phyloP scores from a whole-genome alignment of 225 moss, liverwort and hornwort genomes.

The Sphagnum contortum region DNA sequence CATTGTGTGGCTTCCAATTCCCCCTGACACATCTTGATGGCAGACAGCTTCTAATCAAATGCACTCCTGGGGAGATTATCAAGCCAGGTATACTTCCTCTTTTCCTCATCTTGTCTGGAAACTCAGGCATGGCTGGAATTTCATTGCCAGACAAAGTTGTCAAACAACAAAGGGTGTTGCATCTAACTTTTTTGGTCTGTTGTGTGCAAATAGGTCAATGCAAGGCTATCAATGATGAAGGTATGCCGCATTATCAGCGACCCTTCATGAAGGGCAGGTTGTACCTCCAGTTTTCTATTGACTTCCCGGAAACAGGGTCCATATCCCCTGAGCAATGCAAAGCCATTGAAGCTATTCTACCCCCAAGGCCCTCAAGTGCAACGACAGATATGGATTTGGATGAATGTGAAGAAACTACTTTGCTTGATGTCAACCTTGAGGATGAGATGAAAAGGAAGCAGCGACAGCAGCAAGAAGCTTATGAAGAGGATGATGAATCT shows the following conservation, averaged over 20 bases:
- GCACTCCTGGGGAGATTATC: conserved; percentile 62
- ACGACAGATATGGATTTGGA: conserved; percentile 91
- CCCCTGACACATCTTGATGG: conserved; percentile 79
- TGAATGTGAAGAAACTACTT: conserved; percentile 84
- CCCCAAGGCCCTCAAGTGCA: conserved; percentile 38
- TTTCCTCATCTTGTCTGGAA: background rate
- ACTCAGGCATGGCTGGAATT: background rate
- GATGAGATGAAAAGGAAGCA: conserved; percentile 93
- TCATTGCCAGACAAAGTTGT: too few relatives aligned
- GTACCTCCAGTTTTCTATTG: conserved; percentile 76
- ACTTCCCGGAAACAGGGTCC: conserved; percentile 61
- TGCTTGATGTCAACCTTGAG: conserved; percentile 79
- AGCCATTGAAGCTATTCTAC: conserved; percentile 43
- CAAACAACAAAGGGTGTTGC: too few relatives aligned
- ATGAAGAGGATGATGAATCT: conserved; percentile 82
- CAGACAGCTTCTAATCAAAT: conserved; percentile 80
- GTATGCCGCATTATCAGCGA: conserved; percentile 87
- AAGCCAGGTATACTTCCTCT: conserved; percentile 56
- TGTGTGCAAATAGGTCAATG: conserved; percentile 55
- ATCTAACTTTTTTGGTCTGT: background rate
- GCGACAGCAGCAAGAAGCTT: conserved; percentile 66
- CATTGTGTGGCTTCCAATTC: conserved; percentile 85
- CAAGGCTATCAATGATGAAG: conserved; percentile 93
- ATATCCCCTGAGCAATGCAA: conserved; percentile 45
- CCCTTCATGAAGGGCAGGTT: conserved; percentile 95